Evolutionary conservation across 2,329 filamentous ascomycete genomes (phyloP).

Genomic region (Periconia sp.): DNA sequence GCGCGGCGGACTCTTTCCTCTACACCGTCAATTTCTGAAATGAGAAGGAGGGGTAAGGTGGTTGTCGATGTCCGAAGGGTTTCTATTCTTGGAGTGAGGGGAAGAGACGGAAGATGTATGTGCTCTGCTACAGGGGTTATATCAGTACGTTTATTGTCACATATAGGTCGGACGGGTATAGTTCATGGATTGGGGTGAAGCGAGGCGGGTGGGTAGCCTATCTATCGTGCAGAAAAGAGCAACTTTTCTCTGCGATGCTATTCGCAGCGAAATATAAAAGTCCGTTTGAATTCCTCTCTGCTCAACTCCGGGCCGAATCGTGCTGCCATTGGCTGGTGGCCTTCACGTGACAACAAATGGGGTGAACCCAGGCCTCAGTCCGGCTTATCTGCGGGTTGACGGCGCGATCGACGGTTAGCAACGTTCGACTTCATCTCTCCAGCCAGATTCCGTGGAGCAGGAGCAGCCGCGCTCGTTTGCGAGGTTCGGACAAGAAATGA

Average conservation of each 20-base stretch:
- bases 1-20: slow-evolving; percentile 6
- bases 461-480: no score
- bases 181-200: slow-evolving; percentile 6
- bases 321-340: no score
- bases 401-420: no score
- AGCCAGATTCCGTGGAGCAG: no score
- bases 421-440: no score
- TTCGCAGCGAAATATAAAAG: no score
- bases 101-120: slow-evolving; percentile 11
- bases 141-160: slow-evolving; percentile 27
- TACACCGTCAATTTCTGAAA: not conserved
- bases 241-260: slow-evolving; percentile 8
- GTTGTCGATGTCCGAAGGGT: slow-evolving; percentile 8
- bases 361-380: not conserved
- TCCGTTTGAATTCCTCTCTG: no score
- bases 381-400: not conserved
- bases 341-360: not conserved
- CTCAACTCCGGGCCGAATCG: no score
- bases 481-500: not conserved
- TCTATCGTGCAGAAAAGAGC: slow-evolving; percentile 17
- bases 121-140: slow-evolving; percentile 16
- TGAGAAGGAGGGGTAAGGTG: slow-evolving; percentile 1
- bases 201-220: slow-evolving; percentile 9
- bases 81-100: slow-evolving; percentile 30
- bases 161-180: slow-evolving; percentile 28